A percentile compares a stretch with the other conserved stretches of the same genome.
phyloP scores from a whole-genome alignment of 257 asterid genomes.

The Nicotiana undulata region DNA sequence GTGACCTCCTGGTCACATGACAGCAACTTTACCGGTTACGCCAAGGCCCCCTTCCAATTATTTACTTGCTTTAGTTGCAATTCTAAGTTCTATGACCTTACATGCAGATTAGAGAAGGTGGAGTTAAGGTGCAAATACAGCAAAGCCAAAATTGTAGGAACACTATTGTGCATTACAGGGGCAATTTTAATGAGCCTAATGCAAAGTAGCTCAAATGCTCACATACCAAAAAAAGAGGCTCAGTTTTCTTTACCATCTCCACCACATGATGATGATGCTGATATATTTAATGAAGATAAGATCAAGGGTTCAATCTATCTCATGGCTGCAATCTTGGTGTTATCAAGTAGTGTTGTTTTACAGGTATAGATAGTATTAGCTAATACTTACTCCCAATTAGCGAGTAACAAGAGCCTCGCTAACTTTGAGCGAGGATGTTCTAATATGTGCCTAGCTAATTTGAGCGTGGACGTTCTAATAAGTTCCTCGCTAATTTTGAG shows the following conservation, averaged over 20 bases:
- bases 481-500: no score
- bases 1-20: no score
- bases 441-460: no score
- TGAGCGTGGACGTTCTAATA: no score
- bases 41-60: not conserved
- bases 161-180: conserved; percentile 63
- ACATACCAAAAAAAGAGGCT: not conserved
- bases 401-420: no score
- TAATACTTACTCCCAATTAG: no score
- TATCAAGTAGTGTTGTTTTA: conserved; percentile 59
- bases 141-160: conserved; percentile 62
- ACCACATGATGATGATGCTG: not conserved
- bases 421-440: no score
- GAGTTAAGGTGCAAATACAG: conserved; percentile 61
- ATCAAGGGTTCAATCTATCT: conserved; percentile 61
- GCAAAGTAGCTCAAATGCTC: conserved; percentile 35
- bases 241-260: conserved; percentile 9
- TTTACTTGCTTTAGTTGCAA: not conserved
- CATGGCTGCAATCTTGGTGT: conserved; percentile 52
- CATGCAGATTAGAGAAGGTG: conserved; percentile 62
- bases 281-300: conserved; percentile 27
- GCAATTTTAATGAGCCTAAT: conserved; percentile 62
- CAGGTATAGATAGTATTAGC: conserved; percentile 35
- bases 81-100: not conserved
- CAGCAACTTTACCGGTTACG: no score